A percentile compares a stretch with the other conserved stretches of the same genome.
These are phyloP conservation scores for Thermothelomyces thermophilus DNA, from an alignment of 2,329 filamentous ascomycete genomes.

Conservation along the genomic window DNA sequence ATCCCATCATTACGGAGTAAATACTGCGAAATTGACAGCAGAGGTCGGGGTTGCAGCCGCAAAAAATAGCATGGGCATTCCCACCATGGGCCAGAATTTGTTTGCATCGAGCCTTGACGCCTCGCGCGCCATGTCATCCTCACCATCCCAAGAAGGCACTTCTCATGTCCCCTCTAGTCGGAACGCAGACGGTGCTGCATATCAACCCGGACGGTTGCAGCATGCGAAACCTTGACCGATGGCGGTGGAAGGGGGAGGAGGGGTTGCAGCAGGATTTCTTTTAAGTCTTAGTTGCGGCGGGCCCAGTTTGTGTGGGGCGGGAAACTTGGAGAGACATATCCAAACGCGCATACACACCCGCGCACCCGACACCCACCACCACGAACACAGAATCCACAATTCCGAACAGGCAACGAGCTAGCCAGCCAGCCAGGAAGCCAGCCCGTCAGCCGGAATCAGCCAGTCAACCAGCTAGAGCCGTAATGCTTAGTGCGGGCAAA, in stretches of 20 bases:
- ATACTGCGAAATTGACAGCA: not conserved
- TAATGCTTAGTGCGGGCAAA: not conserved
- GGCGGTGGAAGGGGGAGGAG: not conserved
- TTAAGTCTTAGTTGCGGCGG: not conserved
- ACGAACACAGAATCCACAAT: conserved; percentile 1
- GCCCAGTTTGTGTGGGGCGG: not conserved
- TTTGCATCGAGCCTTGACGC: too few relatives aligned
- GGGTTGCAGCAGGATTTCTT: not conserved
- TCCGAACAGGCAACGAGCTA: not conserved
- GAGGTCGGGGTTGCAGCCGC: not conserved
- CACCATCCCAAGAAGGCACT: too few relatives aligned
- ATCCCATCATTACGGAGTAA: too few relatives aligned
- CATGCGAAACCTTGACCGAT: too few relatives aligned
- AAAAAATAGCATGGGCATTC: conserved; percentile 11
- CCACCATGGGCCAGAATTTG: not conserved
- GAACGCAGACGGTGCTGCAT: not conserved
- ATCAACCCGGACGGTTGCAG: too few relatives aligned
- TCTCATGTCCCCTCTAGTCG: too few relatives aligned
- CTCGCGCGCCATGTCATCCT: too few relatives aligned
- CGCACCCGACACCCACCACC: too few relatives aligned
- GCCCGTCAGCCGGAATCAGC: not conserved
- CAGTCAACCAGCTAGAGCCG: not conserved
- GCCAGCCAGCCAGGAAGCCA: not conserved
- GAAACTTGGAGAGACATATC: too few relatives aligned
- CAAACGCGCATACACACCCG: too few relatives aligned